phyloP scores from a whole-genome alignment of 1,284 basidiomycete species.

The Leccinum fuscescens region DNA sequence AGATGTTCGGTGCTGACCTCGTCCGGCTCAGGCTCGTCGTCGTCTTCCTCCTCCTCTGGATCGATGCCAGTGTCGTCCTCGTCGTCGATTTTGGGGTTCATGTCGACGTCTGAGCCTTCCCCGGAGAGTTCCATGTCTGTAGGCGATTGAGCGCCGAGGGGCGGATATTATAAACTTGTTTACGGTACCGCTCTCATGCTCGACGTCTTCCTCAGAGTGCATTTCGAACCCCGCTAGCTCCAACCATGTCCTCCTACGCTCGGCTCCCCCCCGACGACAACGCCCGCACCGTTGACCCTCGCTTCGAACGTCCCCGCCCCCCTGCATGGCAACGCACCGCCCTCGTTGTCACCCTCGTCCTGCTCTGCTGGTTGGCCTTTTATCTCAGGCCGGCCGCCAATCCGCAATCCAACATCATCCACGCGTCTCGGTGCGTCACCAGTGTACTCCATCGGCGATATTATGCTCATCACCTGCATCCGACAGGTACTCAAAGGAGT shows the following conservation, averaged over 20 bases:
- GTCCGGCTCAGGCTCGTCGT: conserved; percentile 22
- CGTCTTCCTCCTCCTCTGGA: conserved; percentile 25
- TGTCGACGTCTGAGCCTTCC: conserved; percentile 27
- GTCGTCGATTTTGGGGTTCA: conserved; percentile 35
- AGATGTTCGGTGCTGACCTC: conserved; percentile 13
- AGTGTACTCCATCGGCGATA: too few species aligned
- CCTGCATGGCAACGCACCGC: conserved; percentile 42
- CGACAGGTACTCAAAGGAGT: conserved; percentile 50
- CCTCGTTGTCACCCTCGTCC: conserved; percentile 38
- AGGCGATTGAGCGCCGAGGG: conserved; percentile 5
- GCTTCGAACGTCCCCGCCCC: conserved; percentile 39
- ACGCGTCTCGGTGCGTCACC: conserved; percentile 36
- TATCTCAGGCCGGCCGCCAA: conserved; percentile 30
- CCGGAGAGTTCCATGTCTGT: conserved; percentile 26
- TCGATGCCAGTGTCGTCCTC: conserved; percentile 25
- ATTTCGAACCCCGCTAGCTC: conserved; percentile 1
- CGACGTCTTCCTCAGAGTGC: conserved; percentile 2
- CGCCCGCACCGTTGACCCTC: conserved; percentile 29
- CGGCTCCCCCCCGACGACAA: background rate
- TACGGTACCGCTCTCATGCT: conserved; percentile 18
- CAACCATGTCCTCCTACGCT: background rate
- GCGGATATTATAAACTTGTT: background rate
- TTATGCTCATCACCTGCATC: background rate
- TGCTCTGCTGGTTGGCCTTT: conserved; percentile 46
- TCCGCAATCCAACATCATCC: conserved; percentile 29